A percentile compares a stretch with the other conserved stretches of the same genome.
These are phyloP conservation scores for Paraphaeosphaeria sporulosa DNA, from an alignment of 2,329 filamentous ascomycete species.

Conservation along the genomic window DNA sequence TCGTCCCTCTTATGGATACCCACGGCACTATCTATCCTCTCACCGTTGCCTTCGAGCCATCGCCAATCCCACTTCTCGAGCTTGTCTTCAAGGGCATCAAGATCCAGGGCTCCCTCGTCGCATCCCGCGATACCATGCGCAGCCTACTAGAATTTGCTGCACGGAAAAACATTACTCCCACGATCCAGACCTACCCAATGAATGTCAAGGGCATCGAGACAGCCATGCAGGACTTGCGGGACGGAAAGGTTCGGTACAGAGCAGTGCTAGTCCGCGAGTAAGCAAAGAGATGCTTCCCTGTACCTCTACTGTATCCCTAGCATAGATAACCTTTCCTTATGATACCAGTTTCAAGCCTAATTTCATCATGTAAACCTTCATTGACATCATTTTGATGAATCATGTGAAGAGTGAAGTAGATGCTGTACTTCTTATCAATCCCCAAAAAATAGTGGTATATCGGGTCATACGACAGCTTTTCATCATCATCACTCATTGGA, in stretches of 20 bases:
- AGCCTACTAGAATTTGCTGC: constrained; percentile 1
- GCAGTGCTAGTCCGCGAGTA: not conserved
- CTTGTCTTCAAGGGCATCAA: not conserved
- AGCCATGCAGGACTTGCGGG: constrained; percentile 3
- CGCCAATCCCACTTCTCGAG: not conserved
- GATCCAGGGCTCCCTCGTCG: not conserved
- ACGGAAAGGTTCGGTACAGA: constrained; percentile 1
- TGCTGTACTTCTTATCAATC: too few species aligned
- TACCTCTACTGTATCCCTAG: not conserved
- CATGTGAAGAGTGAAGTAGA: too few species aligned
- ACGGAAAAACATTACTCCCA: constrained; percentile 2
- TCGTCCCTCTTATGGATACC: constrained; percentile 2
- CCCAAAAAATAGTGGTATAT: too few species aligned
- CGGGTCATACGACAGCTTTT: too few species aligned
- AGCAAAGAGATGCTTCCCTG: not conserved
- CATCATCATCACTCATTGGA: too few species aligned
- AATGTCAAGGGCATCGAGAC: not conserved
- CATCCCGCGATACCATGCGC: constrained; percentile 3
- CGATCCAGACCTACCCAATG: constrained; percentile 1
- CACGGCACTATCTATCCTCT: constrained; percentile 5
- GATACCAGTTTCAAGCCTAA: too few species aligned
- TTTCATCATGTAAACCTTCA: too few species aligned
- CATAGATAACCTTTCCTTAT: not conserved
- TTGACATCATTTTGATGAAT: too few species aligned
- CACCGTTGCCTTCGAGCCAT: not conserved